These are phyloP conservation scores for Candida nitratophila DNA, from an alignment of 805 yeast species.

Conservation along the genomic window DNA sequence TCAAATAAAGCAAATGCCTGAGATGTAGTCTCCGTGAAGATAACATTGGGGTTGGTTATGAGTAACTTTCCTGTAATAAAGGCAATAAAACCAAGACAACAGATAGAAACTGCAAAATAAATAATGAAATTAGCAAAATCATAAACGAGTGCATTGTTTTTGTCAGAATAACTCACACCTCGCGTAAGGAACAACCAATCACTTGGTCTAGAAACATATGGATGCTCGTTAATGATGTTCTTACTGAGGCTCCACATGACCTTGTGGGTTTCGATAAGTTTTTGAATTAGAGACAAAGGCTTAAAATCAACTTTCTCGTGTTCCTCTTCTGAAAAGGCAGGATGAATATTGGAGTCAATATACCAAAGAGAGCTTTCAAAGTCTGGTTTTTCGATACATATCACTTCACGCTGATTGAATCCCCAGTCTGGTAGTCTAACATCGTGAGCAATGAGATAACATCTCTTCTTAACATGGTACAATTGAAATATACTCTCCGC, in stretches of 20 bases:
- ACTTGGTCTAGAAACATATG: conserved; percentile 45
- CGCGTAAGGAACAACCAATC: conserved; percentile 56
- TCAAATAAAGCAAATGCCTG: conserved; percentile 12
- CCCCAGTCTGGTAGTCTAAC: conserved; percentile 78
- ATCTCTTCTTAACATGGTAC: conserved; percentile 57
- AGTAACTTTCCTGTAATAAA: not conserved
- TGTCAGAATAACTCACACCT: conserved; percentile 55
- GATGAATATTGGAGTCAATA: conserved; percentile 61
- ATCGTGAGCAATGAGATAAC: conserved; percentile 69
- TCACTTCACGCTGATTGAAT: conserved; percentile 76
- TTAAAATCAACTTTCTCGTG: conserved; percentile 21
- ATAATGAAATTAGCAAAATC: conserved; percentile 57
- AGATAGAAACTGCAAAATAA: conserved; percentile 39
- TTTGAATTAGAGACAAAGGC: conserved; percentile 37
- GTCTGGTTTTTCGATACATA: conserved; percentile 74
- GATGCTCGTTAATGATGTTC: conserved; percentile 40
- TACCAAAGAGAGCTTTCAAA: conserved; percentile 64
- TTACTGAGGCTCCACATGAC: conserved; percentile 47
- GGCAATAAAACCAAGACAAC: not conserved
- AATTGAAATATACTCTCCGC: conserved; percentile 67
- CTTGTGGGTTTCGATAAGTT: conserved; percentile 48
- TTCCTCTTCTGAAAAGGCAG: conserved; percentile 32
- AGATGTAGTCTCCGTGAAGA: conserved; percentile 14
- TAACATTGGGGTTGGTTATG: conserved; percentile 3
- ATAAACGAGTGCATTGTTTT: conserved; percentile 40